These are phyloP conservation scores for Musa schizocarpa DNA, from an alignment of 176 grass and related monocot species.

Conservation along the genomic window DNA sequence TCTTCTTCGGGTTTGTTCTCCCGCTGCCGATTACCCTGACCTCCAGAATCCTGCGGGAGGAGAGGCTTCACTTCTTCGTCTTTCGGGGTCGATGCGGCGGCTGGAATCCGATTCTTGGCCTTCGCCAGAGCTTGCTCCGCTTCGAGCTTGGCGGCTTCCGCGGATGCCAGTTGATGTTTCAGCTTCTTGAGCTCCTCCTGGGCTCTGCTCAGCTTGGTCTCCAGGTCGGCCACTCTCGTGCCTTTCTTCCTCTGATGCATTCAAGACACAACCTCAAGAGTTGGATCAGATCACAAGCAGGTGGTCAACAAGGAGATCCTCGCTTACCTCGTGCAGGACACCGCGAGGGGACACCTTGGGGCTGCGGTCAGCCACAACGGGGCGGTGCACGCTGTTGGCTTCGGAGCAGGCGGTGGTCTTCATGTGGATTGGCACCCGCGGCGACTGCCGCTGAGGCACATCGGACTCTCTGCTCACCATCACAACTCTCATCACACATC, in stretches of 20 bases:
- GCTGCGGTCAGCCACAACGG: conserved; percentile 32
- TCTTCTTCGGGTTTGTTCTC: conserved; percentile 15
- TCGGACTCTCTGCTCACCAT: conserved; percentile 43
- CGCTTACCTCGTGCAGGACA: conserved; percentile 52
- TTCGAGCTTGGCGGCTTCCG: conserved; percentile 56
- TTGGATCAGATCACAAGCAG: neutral
- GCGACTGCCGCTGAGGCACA: conserved; percentile 24
- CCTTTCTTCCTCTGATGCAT: conserved; percentile 48
- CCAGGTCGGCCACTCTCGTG: conserved; percentile 46
- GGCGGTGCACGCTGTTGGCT: conserved; percentile 22
- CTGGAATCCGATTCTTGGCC: conserved; percentile 44
- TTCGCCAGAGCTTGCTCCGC: conserved; percentile 38
- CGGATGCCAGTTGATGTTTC: conserved; percentile 42
- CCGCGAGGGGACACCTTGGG: conserved; percentile 60
- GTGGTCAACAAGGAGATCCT: neutral
- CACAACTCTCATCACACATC: neutral
- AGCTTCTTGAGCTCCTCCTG: conserved; percentile 48
- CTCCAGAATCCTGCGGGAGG: neutral
- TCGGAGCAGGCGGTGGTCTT: conserved; percentile 38
- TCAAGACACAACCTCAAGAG: neutral
- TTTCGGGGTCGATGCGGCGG: neutral
- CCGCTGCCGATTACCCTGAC: neutral
- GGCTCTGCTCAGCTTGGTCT: conserved; percentile 57
- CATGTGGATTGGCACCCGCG: conserved; percentile 53
- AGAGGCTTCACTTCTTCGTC: conserved; percentile 7